Base-by-base conservation (phyloP, 495 filamentous ascomycete species). In the Mytilinidion resinicola region DNA sequence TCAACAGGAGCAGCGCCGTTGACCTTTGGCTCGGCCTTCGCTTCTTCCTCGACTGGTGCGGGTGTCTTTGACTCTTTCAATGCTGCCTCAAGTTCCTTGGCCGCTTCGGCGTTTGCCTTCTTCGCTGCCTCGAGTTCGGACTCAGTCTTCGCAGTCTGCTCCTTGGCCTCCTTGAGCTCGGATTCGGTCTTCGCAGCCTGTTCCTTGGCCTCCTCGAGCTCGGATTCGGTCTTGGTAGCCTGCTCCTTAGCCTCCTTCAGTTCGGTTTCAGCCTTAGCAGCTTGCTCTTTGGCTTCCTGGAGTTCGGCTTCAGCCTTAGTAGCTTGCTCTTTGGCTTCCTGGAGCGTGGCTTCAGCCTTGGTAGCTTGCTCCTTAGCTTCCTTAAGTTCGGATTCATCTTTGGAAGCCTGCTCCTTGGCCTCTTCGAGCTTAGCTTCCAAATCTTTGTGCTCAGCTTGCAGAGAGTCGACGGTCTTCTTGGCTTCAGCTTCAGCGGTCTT, bases 51-150 rank as follows among this genome's bases (percentile, higher is more conserved):
- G n/a, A 65, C 63, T 2, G 25, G 25, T 6, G 2, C 25, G 6
- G 25, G 25, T 19, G 72, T 60, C 49, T 77, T 72, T 43, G 75
- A 73, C 33, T 69, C 75, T 51, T 71, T 75, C n/a, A 74, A 43
- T 3, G 73, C 72, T 0, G 68, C 67, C n/a, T 68, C 73, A 19
- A 41, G 11, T 41, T 53, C 50, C 10, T 53, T 41, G 6, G 33
- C 20, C 19, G 12, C 34, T 6, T 41, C 50, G 17, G 50, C 41
- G 37, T 17, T 21, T 7, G 42, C 19, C 19, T 48, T 30, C 43
- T 43, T 44, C 1, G 52, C 43, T 12, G 43, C 44, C 14, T 57
- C 46, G n/a, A 51, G 53, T 17, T 59, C 63, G 1, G 21, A 14
- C 9, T 56, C 39, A 20, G 34, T 25, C 37, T 58, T 50, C 14